Evolutionary conservation across 306 rosid genomes (phyloP), one percentile per base, ranked within the genome.

Genomic region (Pyrus pyrifolia): DNA sequence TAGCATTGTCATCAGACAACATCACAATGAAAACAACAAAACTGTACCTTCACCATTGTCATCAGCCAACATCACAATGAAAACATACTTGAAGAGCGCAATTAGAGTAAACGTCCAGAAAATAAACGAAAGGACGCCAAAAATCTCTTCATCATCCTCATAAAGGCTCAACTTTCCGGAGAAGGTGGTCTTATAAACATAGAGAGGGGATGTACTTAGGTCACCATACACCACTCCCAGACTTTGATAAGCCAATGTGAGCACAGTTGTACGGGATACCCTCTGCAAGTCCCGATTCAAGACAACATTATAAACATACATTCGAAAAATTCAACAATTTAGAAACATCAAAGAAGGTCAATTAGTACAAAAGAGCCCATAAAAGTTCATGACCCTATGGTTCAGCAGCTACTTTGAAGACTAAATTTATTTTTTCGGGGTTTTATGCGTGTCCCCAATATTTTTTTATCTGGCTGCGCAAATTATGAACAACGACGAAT

Each of bases 161-260:
- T 87, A 84, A 70, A 88, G 88, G 38, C 87, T 88, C 74, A 92
- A 73, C 81, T 88, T 92, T 71, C 96, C 93, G 22, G 96, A 88
- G 83, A 92, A 90, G 49, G 93, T 84, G 76, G 91, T 90, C 77
- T 88, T 89, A 86, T 92, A 92, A 75, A 92, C 97, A 84, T 90
- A 92, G 6, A 92, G 91, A 65, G 97, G 96, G 68, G 96, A 92
- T 71, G 89, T 92, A 52, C 97, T 87, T 63, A 92, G 90, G 81
- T 92, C 97, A 8, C 97, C 97, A 76, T 92, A 92, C 33, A 92
- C 96, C 30, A 92, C 91, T 76, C 97, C 97, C 59, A 92, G 89
- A 81, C 97, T 92, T 80, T 92, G 97, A 78, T 92, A 92, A 27
- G 93, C 96, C 70, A 92, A 73, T 67, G 86, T 84, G 33, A 89